phyloP scores from a whole-genome alignment of 768 basidiomycete genomes.

The Phaffia tasmanica region DNA sequence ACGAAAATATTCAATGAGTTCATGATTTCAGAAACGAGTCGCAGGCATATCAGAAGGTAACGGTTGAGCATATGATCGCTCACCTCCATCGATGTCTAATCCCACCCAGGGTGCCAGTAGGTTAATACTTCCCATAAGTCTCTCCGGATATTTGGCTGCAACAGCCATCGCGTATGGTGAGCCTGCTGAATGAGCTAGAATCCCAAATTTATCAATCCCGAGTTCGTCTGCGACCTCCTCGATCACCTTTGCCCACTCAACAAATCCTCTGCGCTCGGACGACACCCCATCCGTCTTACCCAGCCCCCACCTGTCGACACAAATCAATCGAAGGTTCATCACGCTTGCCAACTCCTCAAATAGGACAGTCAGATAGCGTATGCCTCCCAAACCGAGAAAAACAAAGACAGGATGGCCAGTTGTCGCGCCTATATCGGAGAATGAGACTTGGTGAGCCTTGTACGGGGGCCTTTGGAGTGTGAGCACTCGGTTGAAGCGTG shows the following conservation, averaged over 20 bases:
- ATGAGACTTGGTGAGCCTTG: slow-evolving; percentile 66
- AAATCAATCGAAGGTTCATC: slow-evolving; percentile 74
- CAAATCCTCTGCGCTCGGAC: slow-evolving; percentile 59
- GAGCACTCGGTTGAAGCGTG: slow-evolving; percentile 68
- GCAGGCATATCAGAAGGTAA: background rate
- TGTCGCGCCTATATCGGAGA: slow-evolving; percentile 81
- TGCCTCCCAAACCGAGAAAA: slow-evolving; percentile 87
- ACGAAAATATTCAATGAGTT: background rate
- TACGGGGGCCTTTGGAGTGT: slow-evolving; percentile 69
- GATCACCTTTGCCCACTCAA: slow-evolving; percentile 81
- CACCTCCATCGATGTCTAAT: slow-evolving; percentile 68
- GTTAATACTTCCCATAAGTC: slow-evolving; percentile 72
- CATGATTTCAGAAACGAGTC: background rate
- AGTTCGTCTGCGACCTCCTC: slow-evolving; percentile 79
- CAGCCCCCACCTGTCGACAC: slow-evolving; percentile 90
- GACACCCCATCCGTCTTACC: slow-evolving; percentile 63
- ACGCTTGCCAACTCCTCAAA: slow-evolving; percentile 94
- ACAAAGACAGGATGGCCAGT: slow-evolving; percentile 80
- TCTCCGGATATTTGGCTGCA: slow-evolving; percentile 59
- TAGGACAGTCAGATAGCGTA: slow-evolving; percentile 84
- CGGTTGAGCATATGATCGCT: slow-evolving; percentile 33
- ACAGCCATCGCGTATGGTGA: slow-evolving; percentile 87
- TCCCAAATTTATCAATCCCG: slow-evolving; percentile 63
- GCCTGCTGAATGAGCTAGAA: slow-evolving; percentile 93
- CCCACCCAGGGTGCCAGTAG: slow-evolving; percentile 93